These are phyloP conservation scores for Candida silvatica DNA, from an alignment of 805 yeast genomes.

Conservation along the genomic window DNA sequence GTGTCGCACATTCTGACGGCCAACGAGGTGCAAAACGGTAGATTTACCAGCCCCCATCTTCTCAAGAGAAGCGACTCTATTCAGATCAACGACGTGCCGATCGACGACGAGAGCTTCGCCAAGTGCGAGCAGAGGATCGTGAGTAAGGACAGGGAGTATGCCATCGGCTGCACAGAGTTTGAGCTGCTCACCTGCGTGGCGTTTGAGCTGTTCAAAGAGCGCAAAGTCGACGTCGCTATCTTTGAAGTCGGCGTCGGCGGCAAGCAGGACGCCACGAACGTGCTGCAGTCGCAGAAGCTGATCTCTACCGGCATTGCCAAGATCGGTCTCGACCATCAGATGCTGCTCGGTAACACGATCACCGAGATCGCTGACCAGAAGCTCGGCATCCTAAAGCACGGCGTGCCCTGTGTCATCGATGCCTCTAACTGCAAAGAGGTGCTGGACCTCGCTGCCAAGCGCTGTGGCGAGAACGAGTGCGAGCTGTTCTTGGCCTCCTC, in stretches of 20 bases:
- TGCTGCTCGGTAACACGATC: constrained; percentile 60
- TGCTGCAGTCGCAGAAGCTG: constrained; percentile 35
- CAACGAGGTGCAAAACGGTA: constrained; percentile 50
- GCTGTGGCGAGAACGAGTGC: constrained; percentile 27
- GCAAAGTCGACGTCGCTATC: constrained; percentile 62
- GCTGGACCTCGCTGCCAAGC: constrained; percentile 32
- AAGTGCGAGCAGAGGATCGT: constrained; percentile 34
- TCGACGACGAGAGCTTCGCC: constrained; percentile 37
- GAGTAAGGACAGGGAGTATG: constrained; percentile 27
- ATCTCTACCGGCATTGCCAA: constrained; percentile 70
- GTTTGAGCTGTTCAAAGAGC: constrained; percentile 56
- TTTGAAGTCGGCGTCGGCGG: constrained; percentile 97
- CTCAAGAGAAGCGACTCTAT: constrained; percentile 69
- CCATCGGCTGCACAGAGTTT: constrained; percentile 75
- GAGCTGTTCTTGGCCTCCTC: constrained; percentile 12
- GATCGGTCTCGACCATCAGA: constrained; percentile 81
- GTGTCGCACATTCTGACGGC: constrained; percentile 52
- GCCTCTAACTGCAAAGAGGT: constrained; percentile 51
- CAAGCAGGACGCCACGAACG: constrained; percentile 80
- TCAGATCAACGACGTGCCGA: constrained; percentile 50
- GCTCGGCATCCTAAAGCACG: constrained; percentile 72
- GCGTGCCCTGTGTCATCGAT: constrained; percentile 63
- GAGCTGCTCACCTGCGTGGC: constrained; percentile 84
- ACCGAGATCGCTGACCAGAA: constrained; percentile 65
- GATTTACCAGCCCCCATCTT: constrained; percentile 87